phyloP scores from a whole-genome alignment of 2,329 filamentous ascomycete species.

The Microdochium trichocladiopsis region DNA sequence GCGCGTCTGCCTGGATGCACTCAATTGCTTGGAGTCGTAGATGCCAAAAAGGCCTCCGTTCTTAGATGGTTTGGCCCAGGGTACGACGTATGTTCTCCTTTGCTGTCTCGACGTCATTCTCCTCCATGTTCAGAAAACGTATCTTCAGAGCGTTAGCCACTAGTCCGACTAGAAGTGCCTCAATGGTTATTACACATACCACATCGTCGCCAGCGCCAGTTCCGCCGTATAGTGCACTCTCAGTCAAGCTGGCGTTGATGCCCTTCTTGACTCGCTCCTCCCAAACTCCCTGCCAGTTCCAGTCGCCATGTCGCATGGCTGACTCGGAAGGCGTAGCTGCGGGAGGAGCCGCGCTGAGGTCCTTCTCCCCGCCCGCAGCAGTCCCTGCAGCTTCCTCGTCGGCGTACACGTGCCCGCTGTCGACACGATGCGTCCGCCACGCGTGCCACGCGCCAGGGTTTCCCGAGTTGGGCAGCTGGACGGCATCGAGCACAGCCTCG shows the following conservation, averaged over 20 bases:
- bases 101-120: conserved; percentile 47
- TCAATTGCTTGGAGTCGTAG: no score
- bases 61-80: conserved; percentile 24
- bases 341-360: conserved; percentile 2
- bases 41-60: no score
- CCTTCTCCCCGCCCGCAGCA: background rate
- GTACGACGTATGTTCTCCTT: conserved; percentile 53
- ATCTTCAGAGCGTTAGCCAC: no score
- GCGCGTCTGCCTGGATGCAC: no score
- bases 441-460: conserved; percentile 93
- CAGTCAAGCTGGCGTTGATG: conserved; percentile 69
- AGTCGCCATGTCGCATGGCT: conserved; percentile 64
- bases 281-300: conserved; percentile 99
- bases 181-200: no score
- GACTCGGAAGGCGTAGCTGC: conserved; percentile 6
- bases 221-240: conserved; percentile 70
- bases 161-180: no score
- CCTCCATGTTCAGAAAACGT: conserved; percentile 58
- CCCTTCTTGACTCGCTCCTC: conserved; percentile 79
- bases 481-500: conserved; percentile 65
- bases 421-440: conserved; percentile 66
- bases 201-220: conserved; percentile 59
- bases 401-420: conserved; percentile 33
- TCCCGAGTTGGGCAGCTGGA: conserved; percentile 76
- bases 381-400: conserved; percentile 11